Percentiles rank a stretch among this genome's conserved stretches.
Conservation (phyloP, 2,329 filamentous ascomycete species). For the Alternaria ethzedia region DNA sequence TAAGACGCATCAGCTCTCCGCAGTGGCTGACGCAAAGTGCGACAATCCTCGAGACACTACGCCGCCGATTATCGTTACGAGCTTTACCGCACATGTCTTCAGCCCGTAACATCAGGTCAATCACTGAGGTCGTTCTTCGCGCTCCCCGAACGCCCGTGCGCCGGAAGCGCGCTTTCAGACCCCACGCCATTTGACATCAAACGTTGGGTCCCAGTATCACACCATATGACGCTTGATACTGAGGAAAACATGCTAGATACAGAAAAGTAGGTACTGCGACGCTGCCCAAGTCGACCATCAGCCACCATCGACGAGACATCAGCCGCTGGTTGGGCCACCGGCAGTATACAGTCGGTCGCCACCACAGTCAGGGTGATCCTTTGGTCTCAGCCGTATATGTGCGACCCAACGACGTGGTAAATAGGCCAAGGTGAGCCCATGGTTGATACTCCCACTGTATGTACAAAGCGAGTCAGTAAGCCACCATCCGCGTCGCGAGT, state of each 20-base stretch:
- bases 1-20: neutral
- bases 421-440: neutral
- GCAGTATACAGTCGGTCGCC: conserved; percentile 6
- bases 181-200: neutral
- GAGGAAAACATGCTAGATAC: neutral
- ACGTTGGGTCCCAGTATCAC: neutral
- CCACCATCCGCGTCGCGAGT: neutral
- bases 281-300: neutral
- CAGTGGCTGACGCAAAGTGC: neutral
- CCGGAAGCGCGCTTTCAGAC: conserved; percentile 2
- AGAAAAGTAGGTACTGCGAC: neutral
- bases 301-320: neutral
- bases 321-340: conserved; percentile 3
- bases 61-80: neutral
- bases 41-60: neutral
- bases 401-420: conserved; percentile 5
- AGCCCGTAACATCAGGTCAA: neutral
- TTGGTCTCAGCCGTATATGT: conserved; percentile 9
- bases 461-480: conserved; percentile 1
- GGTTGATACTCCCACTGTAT: neutral
- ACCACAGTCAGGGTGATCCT: conserved; percentile 10
- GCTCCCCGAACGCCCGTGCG: neutral
- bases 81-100: neutral
- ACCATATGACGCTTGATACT: neutral
- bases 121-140: neutral